Evolutionary conservation across 1,139 yeast species (phyloP).

Genomic region (Candida neerlandica): DNA sequence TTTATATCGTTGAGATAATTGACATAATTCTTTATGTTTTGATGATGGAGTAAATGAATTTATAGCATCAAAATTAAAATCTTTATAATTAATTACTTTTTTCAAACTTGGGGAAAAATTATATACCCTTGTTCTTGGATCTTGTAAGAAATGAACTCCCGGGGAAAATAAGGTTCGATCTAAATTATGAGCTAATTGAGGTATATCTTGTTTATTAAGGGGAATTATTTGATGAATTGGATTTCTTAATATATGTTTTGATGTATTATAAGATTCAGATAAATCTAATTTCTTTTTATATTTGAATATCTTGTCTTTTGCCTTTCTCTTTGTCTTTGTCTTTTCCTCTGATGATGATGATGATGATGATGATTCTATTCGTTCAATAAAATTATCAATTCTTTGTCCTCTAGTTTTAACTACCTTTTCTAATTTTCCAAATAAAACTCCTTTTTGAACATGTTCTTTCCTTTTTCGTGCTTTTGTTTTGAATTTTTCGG

Average conservation of each 20-base stretch:
- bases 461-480: too few species aligned
- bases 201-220: conserved; percentile 31
- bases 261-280: neutral
- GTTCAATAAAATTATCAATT: too few species aligned
- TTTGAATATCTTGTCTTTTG: too few species aligned
- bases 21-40: conserved; percentile 55
- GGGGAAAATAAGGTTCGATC: conserved; percentile 77
- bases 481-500: too few species aligned
- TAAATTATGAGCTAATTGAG: conserved; percentile 60
- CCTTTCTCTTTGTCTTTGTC: too few species aligned
- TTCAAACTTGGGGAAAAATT: conserved; percentile 69
- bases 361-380: too few species aligned
- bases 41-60: conserved; percentile 67
- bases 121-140: conserved; percentile 71
- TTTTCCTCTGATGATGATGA: neutral
- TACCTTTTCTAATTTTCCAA: neutral
- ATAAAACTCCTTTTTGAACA: too few species aligned
- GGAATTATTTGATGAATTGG: conserved; percentile 25
- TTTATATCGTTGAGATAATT: conserved; percentile 46
- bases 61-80: conserved; percentile 65
- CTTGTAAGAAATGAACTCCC: conserved; percentile 78
- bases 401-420: too few species aligned
- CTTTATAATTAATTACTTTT: conserved; percentile 63
- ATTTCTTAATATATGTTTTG: conserved; percentile 10
- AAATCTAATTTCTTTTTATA: neutral